Base-by-base conservation (phyloP, 2,329 filamentous ascomycete species). In the Diplodia mutila region DNA sequence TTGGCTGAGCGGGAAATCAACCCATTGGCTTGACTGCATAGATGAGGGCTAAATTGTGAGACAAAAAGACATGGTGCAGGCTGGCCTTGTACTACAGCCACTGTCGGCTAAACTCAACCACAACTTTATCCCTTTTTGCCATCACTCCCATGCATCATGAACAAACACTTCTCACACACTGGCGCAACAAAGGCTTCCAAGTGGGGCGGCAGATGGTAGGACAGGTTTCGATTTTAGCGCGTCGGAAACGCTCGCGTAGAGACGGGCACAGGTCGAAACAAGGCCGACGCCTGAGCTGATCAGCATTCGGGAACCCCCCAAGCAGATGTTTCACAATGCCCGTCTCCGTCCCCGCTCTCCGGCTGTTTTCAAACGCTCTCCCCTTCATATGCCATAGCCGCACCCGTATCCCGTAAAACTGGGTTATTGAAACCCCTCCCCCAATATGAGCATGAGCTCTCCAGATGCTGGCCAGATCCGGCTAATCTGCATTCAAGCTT, bases 261-360 rank as follows among this genome's bases (percentile, higher is more conserved):
- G 23, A 48, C 23, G 57, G 57, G 54, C 18, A 46, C 32, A 21
- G 57, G 25, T 61, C 39, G 16, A 16, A 32, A 16, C 14, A 27
- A 21, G 42, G 34, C 11, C 34, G 34, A n/a, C 34, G 9, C 34
- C 3, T 9, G 32, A 3, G 3, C 18, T 46, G 57, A 61, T 61
- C 42, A 34, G n/a, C 42, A 1, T 25, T 34, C n/a, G 57, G 14
- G 37, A 61, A 21, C n/a, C 23, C 57, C 39, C 9, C 57, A 34
- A 49, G 7, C 21, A 34, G 57, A n/a, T 23, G 57, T 61, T 61
- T 48, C 55, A 61, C 55, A 61, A 61, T 61, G 55, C 55, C 42
- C n/a, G 25, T 61, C 34, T n/a, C n/a, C n/a, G n/a, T n/a, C n/a
- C n/a, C 25, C 23, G 55, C 37, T n/a, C 37, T 25, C 42, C 55